Evolutionary conservation across 2,329 filamentous ascomycete species (phyloP).

Genomic region (Orbilia blumenaviensis): DNA sequence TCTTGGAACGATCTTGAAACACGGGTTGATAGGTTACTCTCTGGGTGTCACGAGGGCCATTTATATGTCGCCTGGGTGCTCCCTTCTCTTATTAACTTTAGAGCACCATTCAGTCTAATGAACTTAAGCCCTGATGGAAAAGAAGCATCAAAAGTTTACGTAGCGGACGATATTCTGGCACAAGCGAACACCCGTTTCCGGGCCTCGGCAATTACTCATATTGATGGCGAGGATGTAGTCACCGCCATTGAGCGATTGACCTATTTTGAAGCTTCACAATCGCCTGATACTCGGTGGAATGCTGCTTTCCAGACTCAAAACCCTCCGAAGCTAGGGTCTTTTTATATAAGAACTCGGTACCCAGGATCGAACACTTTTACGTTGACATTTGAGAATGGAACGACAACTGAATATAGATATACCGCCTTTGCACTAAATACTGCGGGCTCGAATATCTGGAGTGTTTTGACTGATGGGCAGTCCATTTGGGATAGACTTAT

Average conservation of each 20-base stretch:
- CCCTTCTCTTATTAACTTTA: conserved; percentile 45
- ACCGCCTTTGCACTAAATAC: conserved; percentile 9
- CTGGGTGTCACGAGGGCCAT: conserved; percentile 40
- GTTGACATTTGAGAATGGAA: conserved; percentile 45
- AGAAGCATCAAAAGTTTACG: conserved; percentile 28
- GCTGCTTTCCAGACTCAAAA: conserved; percentile 44
- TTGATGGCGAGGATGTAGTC: conserved; percentile 39
- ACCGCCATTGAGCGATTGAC: conserved; percentile 33
- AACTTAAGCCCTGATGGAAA: conserved; percentile 40
- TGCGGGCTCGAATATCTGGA: conserved; percentile 10
- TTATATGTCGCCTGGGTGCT: conserved; percentile 43
- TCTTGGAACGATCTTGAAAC: conserved; percentile 47
- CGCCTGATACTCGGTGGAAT: conserved; percentile 44
- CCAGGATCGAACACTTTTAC: conserved; percentile 44
- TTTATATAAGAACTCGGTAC: conserved; percentile 20
- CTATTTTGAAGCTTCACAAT: conserved; percentile 41
- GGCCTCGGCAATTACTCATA: conserved; percentile 43
- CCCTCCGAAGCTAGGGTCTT: conserved; percentile 34
- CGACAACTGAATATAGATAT: conserved; percentile 32
- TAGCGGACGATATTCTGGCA: conserved; percentile 3
- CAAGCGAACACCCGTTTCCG: not conserved
- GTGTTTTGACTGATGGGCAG: conserved; percentile 10
- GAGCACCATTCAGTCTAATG: conserved; percentile 33
- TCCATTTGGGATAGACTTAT: conserved; percentile 38
- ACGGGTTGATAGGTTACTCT: conserved; percentile 23